These are phyloP conservation scores for Tympanopsis confertula DNA, from an alignment of 2,329 filamentous ascomycete species.

Conservation along the genomic window DNA sequence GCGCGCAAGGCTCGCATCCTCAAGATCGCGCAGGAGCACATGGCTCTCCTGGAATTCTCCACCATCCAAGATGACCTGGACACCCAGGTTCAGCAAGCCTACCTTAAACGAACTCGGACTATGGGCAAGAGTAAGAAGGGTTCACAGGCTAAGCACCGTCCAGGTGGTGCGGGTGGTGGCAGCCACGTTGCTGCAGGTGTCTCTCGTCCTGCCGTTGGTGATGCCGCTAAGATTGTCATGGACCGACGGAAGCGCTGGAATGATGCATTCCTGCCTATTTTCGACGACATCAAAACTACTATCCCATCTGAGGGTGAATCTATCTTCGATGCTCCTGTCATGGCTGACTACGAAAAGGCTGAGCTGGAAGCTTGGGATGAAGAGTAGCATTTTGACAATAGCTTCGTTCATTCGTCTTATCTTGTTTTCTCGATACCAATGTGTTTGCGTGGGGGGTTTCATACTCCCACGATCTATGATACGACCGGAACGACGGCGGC, in stretches of 20 bases:
- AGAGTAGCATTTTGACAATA: slow-evolving; percentile 20
- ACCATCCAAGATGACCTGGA: slow-evolving; percentile 59
- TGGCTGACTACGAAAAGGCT: slow-evolving; percentile 41
- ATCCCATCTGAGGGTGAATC: slow-evolving; percentile 38
- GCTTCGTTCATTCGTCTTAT: too few species aligned
- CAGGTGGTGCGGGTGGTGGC: slow-evolving; percentile 18
- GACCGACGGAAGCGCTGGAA: slow-evolving; percentile 50
- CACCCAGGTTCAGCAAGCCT: slow-evolving; percentile 55
- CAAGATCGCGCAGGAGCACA: slow-evolving; percentile 50
- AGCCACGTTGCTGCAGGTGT: slow-evolving; percentile 18
- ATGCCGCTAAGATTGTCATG: slow-evolving; percentile 52
- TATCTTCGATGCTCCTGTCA: slow-evolving; percentile 43
- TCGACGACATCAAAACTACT: slow-evolving; percentile 44
- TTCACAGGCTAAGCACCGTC: slow-evolving; percentile 22
- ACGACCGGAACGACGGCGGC: too few species aligned
- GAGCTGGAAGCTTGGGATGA: slow-evolving; percentile 51
- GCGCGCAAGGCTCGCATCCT: slow-evolving; percentile 49
- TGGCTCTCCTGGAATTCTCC: slow-evolving; percentile 56
- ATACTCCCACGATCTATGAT: too few species aligned
- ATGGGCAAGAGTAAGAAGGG: slow-evolving; percentile 52
- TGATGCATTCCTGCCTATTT: slow-evolving; percentile 50
- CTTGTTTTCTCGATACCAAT: too few species aligned
- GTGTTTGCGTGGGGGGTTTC: too few species aligned
- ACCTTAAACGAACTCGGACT: slow-evolving; percentile 53
- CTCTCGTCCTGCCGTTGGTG: slow-evolving; percentile 31